Evolutionary conservation across 225 moss, liverwort and hornwort genomes (phyloP).

Genomic region (Ulota crispa): DNA sequence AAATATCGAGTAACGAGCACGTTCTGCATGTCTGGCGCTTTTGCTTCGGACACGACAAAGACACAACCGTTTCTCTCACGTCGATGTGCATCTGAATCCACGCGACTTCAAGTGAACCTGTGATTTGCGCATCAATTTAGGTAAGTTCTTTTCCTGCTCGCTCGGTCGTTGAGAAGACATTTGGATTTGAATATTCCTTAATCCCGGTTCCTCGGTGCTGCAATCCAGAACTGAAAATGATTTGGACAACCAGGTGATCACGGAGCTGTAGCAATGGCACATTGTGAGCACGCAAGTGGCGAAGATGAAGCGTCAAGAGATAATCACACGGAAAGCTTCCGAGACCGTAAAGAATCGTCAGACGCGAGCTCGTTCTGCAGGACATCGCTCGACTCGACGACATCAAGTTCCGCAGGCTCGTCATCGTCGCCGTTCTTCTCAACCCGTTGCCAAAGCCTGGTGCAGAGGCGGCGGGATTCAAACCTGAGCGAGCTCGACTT

Average conservation of each 20-base stretch:
- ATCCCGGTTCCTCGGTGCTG: background rate
- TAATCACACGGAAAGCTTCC: background rate
- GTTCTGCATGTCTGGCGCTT: background rate
- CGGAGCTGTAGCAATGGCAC: slow-evolving; percentile 3
- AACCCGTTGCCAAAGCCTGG: slow-evolving; percentile 33
- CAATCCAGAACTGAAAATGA: background rate
- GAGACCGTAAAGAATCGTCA: background rate
- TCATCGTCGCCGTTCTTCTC: slow-evolving; percentile 32
- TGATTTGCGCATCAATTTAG: background rate
- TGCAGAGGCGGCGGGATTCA: slow-evolving; percentile 23
- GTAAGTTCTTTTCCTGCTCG: background rate
- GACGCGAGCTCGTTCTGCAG: slow-evolving; percentile 15
- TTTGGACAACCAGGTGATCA: background rate
- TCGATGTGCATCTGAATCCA: background rate
- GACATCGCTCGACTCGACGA: slow-evolving; percentile 34
- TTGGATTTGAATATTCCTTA: background rate
- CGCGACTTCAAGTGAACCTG: background rate
- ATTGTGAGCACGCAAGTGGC: background rate
- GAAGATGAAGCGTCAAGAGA: background rate
- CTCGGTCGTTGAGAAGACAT: background rate
- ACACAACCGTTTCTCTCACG: background rate
- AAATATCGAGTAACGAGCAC: background rate
- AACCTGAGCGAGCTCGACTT: slow-evolving; percentile 34
- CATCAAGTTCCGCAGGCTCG: slow-evolving; percentile 16
- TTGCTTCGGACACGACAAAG: background rate